A percentile compares a stretch with the other conserved stretches of the same genome.
Conservation (phyloP, 2,329 filamentous ascomycete species). For the Apiospora koreana region DNA sequence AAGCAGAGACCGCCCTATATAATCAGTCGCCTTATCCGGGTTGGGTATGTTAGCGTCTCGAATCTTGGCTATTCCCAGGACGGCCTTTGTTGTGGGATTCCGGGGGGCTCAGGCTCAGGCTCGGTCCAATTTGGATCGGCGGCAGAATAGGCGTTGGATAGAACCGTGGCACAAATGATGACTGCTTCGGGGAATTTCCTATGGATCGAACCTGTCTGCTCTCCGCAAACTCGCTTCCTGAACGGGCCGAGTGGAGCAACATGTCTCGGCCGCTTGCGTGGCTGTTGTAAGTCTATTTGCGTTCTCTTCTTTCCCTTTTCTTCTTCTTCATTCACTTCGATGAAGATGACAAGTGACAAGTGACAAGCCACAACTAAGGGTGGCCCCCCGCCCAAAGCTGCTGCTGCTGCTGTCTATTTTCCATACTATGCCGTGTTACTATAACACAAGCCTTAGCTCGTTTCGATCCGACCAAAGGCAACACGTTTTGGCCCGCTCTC, state of each 20-base stretch:
- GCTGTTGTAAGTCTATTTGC: not conserved
- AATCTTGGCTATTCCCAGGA: not conserved
- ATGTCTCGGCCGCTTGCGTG: conserved; percentile 29
- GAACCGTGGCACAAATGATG: not conserved
- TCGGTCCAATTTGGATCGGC: conserved; percentile 3
- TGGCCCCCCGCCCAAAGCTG: not conserved
- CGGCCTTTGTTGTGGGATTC: not conserved
- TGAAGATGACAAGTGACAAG: not conserved
- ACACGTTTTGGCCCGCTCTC: not conserved
- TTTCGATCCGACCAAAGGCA: not conserved
- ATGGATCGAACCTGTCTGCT: conserved; percentile 10
- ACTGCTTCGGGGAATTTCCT: conserved; percentile 8
- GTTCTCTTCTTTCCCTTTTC: not conserved
- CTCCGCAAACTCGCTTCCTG: conserved; percentile 19
- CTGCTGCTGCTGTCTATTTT: not conserved
- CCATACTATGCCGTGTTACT: not conserved
- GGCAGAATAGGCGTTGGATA: not conserved
- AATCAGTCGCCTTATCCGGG: not conserved
- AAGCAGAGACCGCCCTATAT: not conserved
- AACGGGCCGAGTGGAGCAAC: conserved; percentile 28
- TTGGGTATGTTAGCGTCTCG: not conserved
- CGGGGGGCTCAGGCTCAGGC: too few relatives aligned
- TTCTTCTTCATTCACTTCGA: not conserved
- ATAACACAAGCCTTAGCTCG: not conserved
- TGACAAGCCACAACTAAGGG: not conserved